Percentiles rank a stretch among this genome's conserved stretches.
These are phyloP conservation scores for Chrysosporium queenslandicum DNA, from an alignment of 2,329 filamentous ascomycete species.

Conservation along the genomic window DNA sequence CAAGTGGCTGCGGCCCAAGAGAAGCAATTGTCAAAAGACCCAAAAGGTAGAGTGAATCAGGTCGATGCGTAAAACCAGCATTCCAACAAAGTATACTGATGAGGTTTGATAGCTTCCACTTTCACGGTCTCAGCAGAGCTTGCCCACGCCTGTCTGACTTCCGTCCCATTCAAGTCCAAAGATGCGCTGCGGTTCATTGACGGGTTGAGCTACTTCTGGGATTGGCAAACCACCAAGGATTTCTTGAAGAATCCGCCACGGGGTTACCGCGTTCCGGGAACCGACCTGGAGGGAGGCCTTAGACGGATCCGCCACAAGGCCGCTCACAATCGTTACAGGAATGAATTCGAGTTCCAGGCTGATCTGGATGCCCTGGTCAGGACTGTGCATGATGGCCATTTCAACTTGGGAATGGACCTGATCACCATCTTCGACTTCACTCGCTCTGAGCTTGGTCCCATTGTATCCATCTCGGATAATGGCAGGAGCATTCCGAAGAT, in stretches of 20 bases:
- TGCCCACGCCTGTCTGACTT: conserved; percentile 19
- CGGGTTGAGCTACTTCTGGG: conserved; percentile 18
- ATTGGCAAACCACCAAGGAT: conserved; percentile 21
- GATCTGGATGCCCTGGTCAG: conserved; percentile 47
- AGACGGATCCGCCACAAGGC: conserved; percentile 40
- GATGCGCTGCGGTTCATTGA: conserved; percentile 19
- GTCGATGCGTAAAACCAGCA: background rate
- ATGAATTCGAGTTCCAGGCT: conserved; percentile 47
- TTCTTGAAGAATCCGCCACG: conserved; percentile 38
- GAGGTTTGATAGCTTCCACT: conserved; percentile 3
- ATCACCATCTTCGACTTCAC: conserved; percentile 39
- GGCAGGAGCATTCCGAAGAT: conserved; percentile 50
- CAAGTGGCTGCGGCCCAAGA: conserved; percentile 5
- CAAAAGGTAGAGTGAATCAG: background rate
- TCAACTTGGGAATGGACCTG: conserved; percentile 21
- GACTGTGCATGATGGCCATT: conserved; percentile 54
- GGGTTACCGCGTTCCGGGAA: conserved; percentile 41
- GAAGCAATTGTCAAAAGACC: background rate
- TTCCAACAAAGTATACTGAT: too few relatives aligned
- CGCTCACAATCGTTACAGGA: conserved; percentile 36
- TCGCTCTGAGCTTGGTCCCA: conserved; percentile 44
- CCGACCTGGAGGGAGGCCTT: conserved; percentile 42
- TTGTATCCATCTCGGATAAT: conserved; percentile 53
- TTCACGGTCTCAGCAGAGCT: conserved; percentile 14
- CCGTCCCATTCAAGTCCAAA: conserved; percentile 19